These are phyloP conservation scores for Mucor mucedo DNA, from an alignment of 371 early-diverging fungal genomes.

Conservation along the genomic window DNA sequence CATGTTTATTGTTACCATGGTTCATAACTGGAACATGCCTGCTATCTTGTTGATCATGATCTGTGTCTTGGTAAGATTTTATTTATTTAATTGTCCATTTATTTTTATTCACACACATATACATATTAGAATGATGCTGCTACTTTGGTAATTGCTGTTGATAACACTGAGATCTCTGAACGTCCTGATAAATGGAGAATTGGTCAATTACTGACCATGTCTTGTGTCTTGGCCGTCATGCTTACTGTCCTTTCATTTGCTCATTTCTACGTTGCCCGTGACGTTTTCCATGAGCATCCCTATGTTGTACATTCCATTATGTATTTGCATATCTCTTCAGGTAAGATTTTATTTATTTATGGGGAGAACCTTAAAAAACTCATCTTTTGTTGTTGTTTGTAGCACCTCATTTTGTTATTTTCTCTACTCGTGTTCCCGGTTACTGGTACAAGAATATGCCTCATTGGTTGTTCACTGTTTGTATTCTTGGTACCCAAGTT, in stretches of 20 bases:
- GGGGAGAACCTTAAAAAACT: too few relatives aligned
- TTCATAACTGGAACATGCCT: conserved; percentile 82
- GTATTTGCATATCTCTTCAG: conserved; percentile 89
- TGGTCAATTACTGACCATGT: conserved; percentile 84
- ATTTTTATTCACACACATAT: not conserved
- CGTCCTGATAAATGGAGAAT: conserved; percentile 93
- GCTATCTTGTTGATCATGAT: conserved; percentile 85
- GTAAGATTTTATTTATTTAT: conserved; percentile 23
- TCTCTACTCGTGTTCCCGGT: conserved; percentile 84
- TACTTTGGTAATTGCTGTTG: conserved; percentile 90
- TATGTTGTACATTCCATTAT: conserved; percentile 79
- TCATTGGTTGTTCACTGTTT: conserved; percentile 42
- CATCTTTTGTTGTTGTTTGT: not conserved
- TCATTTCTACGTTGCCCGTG: conserved; percentile 79
- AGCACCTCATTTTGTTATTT: conserved; percentile 92
- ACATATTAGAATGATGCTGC: conserved; percentile 80
- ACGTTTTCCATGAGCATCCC: conserved; percentile 58
- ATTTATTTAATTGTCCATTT: not conserved
- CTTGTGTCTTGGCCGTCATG: conserved; percentile 72
- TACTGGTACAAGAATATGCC: conserved; percentile 76
- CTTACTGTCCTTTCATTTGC: conserved; percentile 81
- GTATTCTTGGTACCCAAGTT: conserved; percentile 87
- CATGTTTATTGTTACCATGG: conserved; percentile 88
- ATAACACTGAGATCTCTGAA: conserved; percentile 86
- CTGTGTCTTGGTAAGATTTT: conserved; percentile 64